phyloP scores from a whole-genome alignment of 2,329 filamentous ascomycete genomes.

The Pseudocercospora pini-densiflorae region DNA sequence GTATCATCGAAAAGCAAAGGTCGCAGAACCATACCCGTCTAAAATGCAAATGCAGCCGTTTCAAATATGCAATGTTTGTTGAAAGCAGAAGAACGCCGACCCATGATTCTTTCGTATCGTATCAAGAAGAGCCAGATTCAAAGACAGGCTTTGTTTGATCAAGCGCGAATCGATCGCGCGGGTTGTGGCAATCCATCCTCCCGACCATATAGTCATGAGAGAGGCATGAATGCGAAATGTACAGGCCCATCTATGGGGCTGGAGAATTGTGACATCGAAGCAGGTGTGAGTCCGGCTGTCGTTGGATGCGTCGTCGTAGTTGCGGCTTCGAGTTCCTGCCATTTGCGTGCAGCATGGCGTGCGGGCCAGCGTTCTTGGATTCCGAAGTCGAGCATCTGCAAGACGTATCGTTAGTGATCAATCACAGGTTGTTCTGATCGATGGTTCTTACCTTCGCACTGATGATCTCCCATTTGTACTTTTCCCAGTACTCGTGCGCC shows the following conservation, averaged over 20 bases:
- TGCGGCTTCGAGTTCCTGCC: conserved; percentile 48
- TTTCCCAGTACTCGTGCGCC: conserved; percentile 59
- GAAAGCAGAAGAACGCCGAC: neutral
- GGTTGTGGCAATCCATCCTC: conserved; percentile 7
- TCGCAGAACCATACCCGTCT: neutral
- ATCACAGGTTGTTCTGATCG: neutral
- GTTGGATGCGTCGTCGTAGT: conserved; percentile 32
- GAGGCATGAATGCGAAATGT: conserved; percentile 38
- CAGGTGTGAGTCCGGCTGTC: conserved; percentile 29
- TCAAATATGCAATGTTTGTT: neutral
- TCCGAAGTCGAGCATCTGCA: conserved; percentile 57
- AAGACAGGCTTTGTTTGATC: neutral
- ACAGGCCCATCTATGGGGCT: conserved; percentile 35
- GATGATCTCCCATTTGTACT: conserved; percentile 60
- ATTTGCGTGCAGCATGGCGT: conserved; percentile 56
- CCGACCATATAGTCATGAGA: conserved; percentile 35
- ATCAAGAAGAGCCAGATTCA: neutral
- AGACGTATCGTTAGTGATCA: neutral
- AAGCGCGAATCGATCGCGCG: conserved; percentile 1
- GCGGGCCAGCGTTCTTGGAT: conserved; percentile 57
- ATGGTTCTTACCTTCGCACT: conserved; percentile 51
- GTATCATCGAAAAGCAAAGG: conserved; percentile 10
- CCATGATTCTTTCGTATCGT: neutral
- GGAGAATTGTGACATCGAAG: conserved; percentile 35
- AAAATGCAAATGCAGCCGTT: conserved; percentile 2